Evolutionary conservation across 495 filamentous ascomycete species (phyloP), one percentile per base, ranked within the genome.

Genomic region (Penicillium ochrochloron): DNA sequence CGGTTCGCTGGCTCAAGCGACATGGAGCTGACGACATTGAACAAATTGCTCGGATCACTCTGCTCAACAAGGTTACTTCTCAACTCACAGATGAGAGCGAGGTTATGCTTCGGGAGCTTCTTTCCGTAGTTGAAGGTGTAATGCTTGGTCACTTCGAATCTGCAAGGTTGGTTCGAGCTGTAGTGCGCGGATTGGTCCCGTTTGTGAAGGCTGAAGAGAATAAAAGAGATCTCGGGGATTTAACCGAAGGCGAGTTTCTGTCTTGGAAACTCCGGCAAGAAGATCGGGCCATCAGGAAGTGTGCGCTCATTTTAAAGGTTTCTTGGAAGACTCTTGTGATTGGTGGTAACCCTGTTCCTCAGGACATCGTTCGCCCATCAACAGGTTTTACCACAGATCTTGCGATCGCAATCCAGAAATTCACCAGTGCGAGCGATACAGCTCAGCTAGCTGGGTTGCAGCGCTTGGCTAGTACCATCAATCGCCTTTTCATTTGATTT

Each of bases 401-500:
- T 48, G 44, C 19, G 19, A 25, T 48, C n/a, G 44, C 44, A 48
- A 21, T 48, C 19, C 19, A 48, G 21, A 48, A 48, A 25, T 48
- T 48, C 44, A 48, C 23, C 12, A 48, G 10, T 7, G 44, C 44
- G 7, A 48, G 44, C 23, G 21, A 48, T 19, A 48, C 21, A 4
- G 21, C 44, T 12, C 19, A 48, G 7, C 8, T 12, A 48, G 44
- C 19, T 11, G 21, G 44, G 10, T 48, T 48, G 21, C 44, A 23
- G 44, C 44, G 44, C 44, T 48, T 48, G 44, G 44, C 44, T 48
- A 11, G 21, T 48, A 14, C 44, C 14, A 48, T 48, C 44, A 48
- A 48, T 10, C 3, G 21, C 10, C 44, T 48, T 5, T 48, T 48
- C 4, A 9, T 48, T 48, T 48, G 44, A 48, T 25, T n/a, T 14